phyloP scores from a whole-genome alignment of 2,329 filamentous ascomycete genomes.

The Didymella lethalis region DNA sequence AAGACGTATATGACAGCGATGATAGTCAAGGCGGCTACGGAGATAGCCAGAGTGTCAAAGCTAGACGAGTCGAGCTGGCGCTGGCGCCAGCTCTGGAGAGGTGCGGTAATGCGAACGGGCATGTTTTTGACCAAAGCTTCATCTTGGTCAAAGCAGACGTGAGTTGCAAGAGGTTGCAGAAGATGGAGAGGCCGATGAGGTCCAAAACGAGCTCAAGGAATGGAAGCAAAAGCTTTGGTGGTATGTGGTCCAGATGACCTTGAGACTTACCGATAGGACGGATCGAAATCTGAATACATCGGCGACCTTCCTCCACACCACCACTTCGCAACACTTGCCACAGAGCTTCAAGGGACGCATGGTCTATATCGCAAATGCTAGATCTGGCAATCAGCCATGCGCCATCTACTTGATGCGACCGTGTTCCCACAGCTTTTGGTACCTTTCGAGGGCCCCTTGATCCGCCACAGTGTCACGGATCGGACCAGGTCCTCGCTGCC shows the following conservation, averaged over 20 bases:
- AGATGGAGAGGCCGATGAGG: constrained; percentile 26
- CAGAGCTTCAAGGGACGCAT: background rate
- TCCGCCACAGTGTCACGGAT: constrained; percentile 20
- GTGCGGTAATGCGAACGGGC: constrained; percentile 50
- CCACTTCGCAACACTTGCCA: background rate
- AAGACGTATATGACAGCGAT: constrained; percentile 45
- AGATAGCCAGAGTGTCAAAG: constrained; percentile 22
- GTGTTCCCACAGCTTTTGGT: constrained; percentile 1
- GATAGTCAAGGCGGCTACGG: constrained; percentile 24
- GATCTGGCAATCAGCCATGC: constrained; percentile 3
- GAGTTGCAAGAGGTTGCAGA: constrained; percentile 45
- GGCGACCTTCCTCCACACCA: constrained; percentile 7
- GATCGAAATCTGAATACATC: background rate
- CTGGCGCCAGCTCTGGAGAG: constrained; percentile 50
- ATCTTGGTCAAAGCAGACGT: constrained; percentile 51
- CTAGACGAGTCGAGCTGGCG: constrained; percentile 43
- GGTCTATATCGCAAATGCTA: background rate
- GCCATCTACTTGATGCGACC: constrained; percentile 4
- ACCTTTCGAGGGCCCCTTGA: constrained; percentile 6
- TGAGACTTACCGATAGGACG: background rate
- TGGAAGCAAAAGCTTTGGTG: constrained; percentile 24
- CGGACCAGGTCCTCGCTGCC: background rate
- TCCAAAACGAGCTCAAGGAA: constrained; percentile 23
- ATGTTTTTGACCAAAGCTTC: constrained; percentile 49
- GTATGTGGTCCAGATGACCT: constrained; percentile 25